phyloP scores from a whole-genome alignment of 495 filamentous ascomycete species.

The Antarctomyces pellizariae region DNA sequence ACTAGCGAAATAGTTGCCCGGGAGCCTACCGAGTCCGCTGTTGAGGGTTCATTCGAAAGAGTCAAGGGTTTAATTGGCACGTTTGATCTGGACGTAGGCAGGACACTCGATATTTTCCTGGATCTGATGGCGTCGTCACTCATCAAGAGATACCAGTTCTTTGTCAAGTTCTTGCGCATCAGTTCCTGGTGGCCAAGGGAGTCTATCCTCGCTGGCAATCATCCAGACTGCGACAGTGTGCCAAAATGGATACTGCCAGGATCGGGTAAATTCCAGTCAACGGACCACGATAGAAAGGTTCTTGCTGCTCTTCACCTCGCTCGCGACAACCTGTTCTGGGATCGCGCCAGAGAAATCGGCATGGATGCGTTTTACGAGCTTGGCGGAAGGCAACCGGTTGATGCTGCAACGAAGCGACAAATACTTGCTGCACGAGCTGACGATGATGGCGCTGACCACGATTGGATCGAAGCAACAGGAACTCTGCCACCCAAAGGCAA shows the following conservation, averaged over 20 bases:
- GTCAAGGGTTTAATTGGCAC: constrained; percentile 83
- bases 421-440: constrained; percentile 20
- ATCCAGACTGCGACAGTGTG: background rate
- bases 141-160: constrained; percentile 71
- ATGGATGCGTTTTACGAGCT: constrained; percentile 75
- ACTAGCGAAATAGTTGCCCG: too few relatives aligned
- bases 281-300: constrained; percentile 37
- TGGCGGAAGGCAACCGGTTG: constrained; percentile 31
- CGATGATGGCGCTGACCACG: constrained; percentile 22
- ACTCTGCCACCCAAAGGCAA: constrained; percentile 72
- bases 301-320: constrained; percentile 25
- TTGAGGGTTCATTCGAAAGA: constrained; percentile 40
- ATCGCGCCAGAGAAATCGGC: constrained; percentile 46
- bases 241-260: constrained; percentile 65
- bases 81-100: constrained; percentile 82
- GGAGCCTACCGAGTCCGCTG: constrained; percentile 36
- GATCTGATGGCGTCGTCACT: constrained; percentile 74
- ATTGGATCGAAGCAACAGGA: constrained; percentile 58
- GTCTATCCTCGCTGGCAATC: constrained; percentile 5
- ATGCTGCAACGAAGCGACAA: constrained; percentile 20
- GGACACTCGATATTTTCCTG: constrained; percentile 77
- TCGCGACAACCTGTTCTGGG: constrained; percentile 65
- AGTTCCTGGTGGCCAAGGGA: constrained; percentile 95
- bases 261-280: constrained; percentile 27
- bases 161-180: constrained; percentile 66